Base-by-base conservation (phyloP, 1,139 yeast genomes). In the Scheffersomyces segobiensis region DNA sequence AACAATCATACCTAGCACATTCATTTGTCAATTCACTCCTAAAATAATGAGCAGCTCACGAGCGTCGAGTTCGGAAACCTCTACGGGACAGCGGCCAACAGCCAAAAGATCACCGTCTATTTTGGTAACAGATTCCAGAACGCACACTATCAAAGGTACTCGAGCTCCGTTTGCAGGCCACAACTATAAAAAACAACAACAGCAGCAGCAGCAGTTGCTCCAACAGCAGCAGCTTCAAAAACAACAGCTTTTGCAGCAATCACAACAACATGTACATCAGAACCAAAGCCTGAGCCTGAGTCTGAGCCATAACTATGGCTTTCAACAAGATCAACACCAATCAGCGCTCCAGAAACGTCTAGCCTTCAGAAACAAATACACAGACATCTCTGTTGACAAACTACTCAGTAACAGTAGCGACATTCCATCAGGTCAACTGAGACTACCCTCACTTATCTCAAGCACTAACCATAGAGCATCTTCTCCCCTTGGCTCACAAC, bases 41-140 rank as follows among this genome's bases (percentile, higher is more conserved):
- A 49, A 53, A 19, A 17, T 18, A 7, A 50, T 53, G 20, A 52
- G 32, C 32, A 21, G 55, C 42, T 32, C 42, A 32, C 49, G 53
- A 20, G 50, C 56, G 12, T 52, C 56, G 21, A 19, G 18, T 32
- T 20, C 48, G 17, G 54, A 42, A 12, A 32, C 42, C 12, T 17
- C 42, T 10, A 56, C 60, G 19, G 56, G 21, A 3, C 71, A 73
- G 60, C 74, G 85, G 57, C 89, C 93, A 7, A 87, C 91, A 3
- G 93, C 96, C n/a, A 90, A 90, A 66, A 77, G 98, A 65, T 90
- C 97, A 32, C 98, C 98, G 6, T 91, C 97, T 0, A 93, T 93
- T 69, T 79, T 93, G 57, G 98, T 93, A 49, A 93, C 98, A 0
- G 98, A 93, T 74, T 86, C 90, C 3, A 80, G 98, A 62, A 84